Percentiles rank a stretch among this genome's conserved stretches.
These are phyloP conservation scores for Calonectria hongkongensis DNA, from an alignment of 2,329 filamentous ascomycete genomes.

Conservation along the genomic window DNA sequence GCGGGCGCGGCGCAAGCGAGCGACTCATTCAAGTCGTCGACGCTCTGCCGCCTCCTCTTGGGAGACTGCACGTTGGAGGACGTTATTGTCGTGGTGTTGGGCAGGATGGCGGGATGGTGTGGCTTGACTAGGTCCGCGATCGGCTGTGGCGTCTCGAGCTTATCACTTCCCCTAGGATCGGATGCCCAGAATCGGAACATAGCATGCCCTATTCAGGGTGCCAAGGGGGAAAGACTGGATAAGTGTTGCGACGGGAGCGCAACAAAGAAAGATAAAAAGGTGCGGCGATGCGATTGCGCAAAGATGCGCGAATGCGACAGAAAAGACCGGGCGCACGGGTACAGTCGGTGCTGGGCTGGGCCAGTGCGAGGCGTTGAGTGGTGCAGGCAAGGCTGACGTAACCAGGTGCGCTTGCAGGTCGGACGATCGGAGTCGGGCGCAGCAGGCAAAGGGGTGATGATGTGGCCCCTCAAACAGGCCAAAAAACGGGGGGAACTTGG, in stretches of 20 bases:
- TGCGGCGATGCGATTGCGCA: constrained; percentile 50
- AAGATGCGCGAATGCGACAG: constrained; percentile 43
- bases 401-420: constrained; percentile 52
- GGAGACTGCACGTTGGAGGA: constrained; percentile 56
- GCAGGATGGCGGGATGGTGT: constrained; percentile 59
- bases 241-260: constrained; percentile 45
- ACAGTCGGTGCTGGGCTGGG: constrained; percentile 37
- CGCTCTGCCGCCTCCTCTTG: constrained; percentile 64
- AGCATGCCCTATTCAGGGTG: constrained; percentile 62
- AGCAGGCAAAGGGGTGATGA: constrained; percentile 56
- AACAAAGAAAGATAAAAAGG: constrained; percentile 43
- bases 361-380: constrained; percentile 40
- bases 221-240: constrained; percentile 40
- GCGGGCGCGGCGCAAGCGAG: constrained; percentile 53
- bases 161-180: constrained; percentile 75
- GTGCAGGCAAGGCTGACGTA: constrained; percentile 59
- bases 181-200: constrained; percentile 79
- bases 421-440: constrained; percentile 54
- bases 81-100: constrained; percentile 52
- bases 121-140: constrained; percentile 59
- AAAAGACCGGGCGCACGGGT: constrained; percentile 41
- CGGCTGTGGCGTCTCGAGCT: constrained; percentile 65
- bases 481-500: constrained; percentile 51
- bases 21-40: constrained; percentile 56
- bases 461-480: constrained; percentile 58